Evolutionary conservation across 1,284 basidiomycete species (phyloP).

Genomic region (Coniferiporia weirii): DNA sequence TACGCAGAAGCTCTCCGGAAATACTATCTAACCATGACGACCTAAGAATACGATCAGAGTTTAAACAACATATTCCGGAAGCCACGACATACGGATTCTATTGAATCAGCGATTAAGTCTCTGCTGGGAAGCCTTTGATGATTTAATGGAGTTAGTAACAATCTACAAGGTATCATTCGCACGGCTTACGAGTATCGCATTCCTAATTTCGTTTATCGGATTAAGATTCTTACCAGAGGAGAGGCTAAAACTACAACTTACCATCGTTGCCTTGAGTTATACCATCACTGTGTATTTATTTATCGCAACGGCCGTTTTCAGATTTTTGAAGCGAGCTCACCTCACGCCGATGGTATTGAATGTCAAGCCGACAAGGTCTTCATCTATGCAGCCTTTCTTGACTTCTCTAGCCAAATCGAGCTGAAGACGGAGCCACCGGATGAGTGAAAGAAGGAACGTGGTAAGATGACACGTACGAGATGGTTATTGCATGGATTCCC

Average conservation of each 20-base stretch:
- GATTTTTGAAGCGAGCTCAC: constrained; percentile 29
- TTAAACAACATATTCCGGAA: not conserved
- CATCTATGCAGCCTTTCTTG: constrained; percentile 72
- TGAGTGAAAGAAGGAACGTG: not conserved
- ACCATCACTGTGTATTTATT: constrained; percentile 48
- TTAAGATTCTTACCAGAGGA: not conserved
- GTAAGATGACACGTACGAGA: constrained; percentile 41
- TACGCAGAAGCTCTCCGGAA: not conserved
- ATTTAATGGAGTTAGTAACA: not conserved
- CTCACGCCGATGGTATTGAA: constrained; percentile 82
- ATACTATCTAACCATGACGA: constrained; percentile 49
- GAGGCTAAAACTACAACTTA: constrained; percentile 28
- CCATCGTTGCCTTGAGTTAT: constrained; percentile 84
- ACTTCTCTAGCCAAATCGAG: constrained; percentile 71
- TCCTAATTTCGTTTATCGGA: constrained; percentile 35
- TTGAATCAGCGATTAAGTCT: constrained; percentile 87
- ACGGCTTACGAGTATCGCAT: constrained; percentile 72
- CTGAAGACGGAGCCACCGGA: constrained; percentile 32
- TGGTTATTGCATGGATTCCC: constrained; percentile 82
- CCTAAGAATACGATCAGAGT: constrained; percentile 34
- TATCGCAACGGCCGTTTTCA: not conserved
- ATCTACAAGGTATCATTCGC: constrained; percentile 4
- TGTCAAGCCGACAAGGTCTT: constrained; percentile 69
- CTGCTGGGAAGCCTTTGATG: constrained; percentile 72
- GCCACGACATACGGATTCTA: constrained; percentile 63